Evolutionary conservation across 1,139 yeast species (phyloP).

Genomic region (Debaryomyces sp.): DNA sequence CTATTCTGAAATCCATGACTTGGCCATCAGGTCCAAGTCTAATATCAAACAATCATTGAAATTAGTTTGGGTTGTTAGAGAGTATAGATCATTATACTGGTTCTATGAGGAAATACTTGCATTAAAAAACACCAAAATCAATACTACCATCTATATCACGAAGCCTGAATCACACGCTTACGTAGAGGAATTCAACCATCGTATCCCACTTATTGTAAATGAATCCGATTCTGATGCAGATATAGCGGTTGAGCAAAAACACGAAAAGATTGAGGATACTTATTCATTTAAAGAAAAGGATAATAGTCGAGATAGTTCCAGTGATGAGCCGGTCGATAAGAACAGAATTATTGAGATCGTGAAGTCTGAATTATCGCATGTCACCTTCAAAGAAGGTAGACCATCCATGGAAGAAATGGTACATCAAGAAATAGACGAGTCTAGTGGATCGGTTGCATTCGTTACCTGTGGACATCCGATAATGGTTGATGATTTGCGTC

Average conservation of each 20-base stretch:
- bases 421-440: conserved; percentile 26
- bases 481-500: conserved; percentile 54
- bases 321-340: conserved; percentile 8
- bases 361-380: conserved; percentile 28
- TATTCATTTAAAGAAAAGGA: conserved; percentile 2
- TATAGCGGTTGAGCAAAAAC: conserved; percentile 16
- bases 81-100: conserved; percentile 34
- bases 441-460: conserved; percentile 42
- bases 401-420: conserved; percentile 34
- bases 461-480: conserved; percentile 56
- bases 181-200: conserved; percentile 15
- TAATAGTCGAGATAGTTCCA: not conserved
- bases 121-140: conserved; percentile 26
- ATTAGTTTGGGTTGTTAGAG: conserved; percentile 41
- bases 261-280: conserved; percentile 3
- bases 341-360: conserved; percentile 14
- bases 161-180: conserved; percentile 22
- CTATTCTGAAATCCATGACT: conserved; percentile 38
- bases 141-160: conserved; percentile 36
- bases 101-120: conserved; percentile 34
- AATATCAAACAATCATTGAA: conserved; percentile 25
- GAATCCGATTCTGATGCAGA: conserved; percentile 23
- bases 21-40: conserved; percentile 19
- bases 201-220: conserved; percentile 8
- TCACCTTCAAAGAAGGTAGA: conserved; percentile 35